These are phyloP conservation scores for Penicillium fimorum DNA, from an alignment of 495 filamentous ascomycete genomes.

Conservation along the genomic window DNA sequence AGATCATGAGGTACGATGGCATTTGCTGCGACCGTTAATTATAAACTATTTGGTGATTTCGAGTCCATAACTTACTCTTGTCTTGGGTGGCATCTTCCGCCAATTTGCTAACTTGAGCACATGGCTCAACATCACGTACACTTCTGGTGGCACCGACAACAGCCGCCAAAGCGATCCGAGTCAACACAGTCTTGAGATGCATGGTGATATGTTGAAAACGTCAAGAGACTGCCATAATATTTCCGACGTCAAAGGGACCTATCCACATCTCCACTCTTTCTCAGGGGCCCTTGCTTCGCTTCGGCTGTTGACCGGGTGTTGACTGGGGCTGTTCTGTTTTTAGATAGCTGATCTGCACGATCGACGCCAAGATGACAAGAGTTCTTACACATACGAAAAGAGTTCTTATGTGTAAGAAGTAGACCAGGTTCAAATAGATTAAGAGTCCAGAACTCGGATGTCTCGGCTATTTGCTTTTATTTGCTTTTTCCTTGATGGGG, in stretches of 20 bases:
- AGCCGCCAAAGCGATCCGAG: slow-evolving; percentile 18
- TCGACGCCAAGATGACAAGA: slow-evolving; percentile 22
- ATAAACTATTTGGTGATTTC: neutral
- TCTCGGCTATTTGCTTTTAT: slow-evolving; percentile 29
- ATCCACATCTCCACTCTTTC: slow-evolving; percentile 14
- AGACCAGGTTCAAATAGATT: neutral
- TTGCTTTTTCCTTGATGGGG: neutral
- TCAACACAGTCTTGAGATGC: slow-evolving; percentile 20
- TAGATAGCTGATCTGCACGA: slow-evolving; percentile 21
- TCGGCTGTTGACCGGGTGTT: slow-evolving; percentile 2
- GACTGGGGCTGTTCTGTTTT: slow-evolving; percentile 17
- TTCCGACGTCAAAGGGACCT: neutral
- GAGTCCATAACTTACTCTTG: slow-evolving; percentile 16
- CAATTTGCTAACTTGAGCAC: slow-evolving; percentile 25
- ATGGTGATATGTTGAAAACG: slow-evolving; percentile 17
- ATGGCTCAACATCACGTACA: slow-evolving; percentile 25
- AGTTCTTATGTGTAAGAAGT: neutral
- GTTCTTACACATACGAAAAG: slow-evolving; percentile 7
- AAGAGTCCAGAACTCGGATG: slow-evolving; percentile 22
- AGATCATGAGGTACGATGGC: slow-evolving; percentile 24
- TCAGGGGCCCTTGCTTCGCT: slow-evolving; percentile 29
- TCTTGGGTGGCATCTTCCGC: slow-evolving; percentile 19
- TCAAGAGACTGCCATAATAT: slow-evolving; percentile 5
- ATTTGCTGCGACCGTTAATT: slow-evolving; percentile 22
- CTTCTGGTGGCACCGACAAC: slow-evolving; percentile 13